A percentile compares a stretch with the other conserved stretches of the same genome.
These are phyloP conservation scores for Dactylella cylindrospora DNA, from an alignment of 2,329 filamentous ascomycete species.

Conservation along the genomic window DNA sequence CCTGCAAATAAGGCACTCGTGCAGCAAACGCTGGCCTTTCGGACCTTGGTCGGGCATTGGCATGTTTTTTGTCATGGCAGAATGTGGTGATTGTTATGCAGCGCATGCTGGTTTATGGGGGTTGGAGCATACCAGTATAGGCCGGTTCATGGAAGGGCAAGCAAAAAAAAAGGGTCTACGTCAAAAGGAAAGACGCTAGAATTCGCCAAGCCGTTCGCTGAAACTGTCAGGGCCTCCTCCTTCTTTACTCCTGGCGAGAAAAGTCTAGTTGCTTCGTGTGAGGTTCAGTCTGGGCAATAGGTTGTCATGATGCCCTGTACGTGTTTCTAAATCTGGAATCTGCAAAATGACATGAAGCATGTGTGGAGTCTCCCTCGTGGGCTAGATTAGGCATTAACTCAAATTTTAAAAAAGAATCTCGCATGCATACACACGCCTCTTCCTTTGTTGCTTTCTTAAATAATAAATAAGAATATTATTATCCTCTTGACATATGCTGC, in stretches of 20 bases:
- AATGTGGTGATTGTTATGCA: slow-evolving; percentile 24
- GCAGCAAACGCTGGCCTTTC: not conserved
- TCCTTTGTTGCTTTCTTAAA: not conserved
- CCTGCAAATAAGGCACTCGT: slow-evolving; percentile 9
- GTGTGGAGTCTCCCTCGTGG: slow-evolving; percentile 31
- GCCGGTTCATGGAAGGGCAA: not conserved
- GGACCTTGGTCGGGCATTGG: not conserved
- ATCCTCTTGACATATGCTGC: not conserved
- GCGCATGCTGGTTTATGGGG: slow-evolving; percentile 23
- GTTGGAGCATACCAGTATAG: slow-evolving; percentile 1
- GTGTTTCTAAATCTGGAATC: slow-evolving; percentile 45
- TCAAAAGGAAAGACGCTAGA: slow-evolving; percentile 42
- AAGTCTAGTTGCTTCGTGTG: slow-evolving; percentile 15
- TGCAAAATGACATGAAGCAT: slow-evolving; percentile 13
- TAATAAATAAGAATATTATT: not conserved
- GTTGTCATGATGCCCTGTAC: not conserved
- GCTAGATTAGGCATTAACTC: slow-evolving; percentile 25
- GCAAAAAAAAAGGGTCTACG: slow-evolving; percentile 7
- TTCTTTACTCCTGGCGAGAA: too few species aligned
- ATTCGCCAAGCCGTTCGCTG: slow-evolving; percentile 41
- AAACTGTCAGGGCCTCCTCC: slow-evolving; percentile 38
- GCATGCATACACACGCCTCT: not conserved
- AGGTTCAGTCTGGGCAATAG: slow-evolving; percentile 15
- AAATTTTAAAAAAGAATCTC: slow-evolving; percentile 33
- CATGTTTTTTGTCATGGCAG: slow-evolving; percentile 26